These are phyloP conservation scores for Coemansia sp. DNA, from an alignment of 192 early-diverging fungal species.

Conservation along the genomic window DNA sequence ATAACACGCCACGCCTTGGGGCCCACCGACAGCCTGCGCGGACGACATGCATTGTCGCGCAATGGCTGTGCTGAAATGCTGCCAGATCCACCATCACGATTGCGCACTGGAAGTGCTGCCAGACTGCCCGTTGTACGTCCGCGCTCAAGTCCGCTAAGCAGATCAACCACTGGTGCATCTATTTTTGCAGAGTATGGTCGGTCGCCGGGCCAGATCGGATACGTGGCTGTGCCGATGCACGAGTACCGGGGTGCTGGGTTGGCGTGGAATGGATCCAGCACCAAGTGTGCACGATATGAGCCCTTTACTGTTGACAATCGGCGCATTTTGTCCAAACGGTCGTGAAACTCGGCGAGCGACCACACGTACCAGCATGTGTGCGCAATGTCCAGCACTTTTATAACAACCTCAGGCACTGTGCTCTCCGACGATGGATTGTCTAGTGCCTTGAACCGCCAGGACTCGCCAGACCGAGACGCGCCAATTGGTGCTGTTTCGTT, in stretches of 20 bases:
- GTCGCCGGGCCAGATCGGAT: constrained; percentile 45
- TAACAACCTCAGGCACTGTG: constrained; percentile 35
- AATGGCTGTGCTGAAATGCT: constrained; percentile 35
- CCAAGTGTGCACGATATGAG: constrained; percentile 39
- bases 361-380: constrained; percentile 61
- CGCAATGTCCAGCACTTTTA: constrained; percentile 56
- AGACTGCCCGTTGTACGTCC: constrained; percentile 28
- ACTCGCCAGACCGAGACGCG: background rate
- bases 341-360: constrained; percentile 61
- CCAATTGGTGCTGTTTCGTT: background rate
- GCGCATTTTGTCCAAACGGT: constrained; percentile 69
- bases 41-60: background rate
- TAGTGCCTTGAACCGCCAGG: constrained; percentile 12
- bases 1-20: constrained; percentile 37
- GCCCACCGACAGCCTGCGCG: background rate
- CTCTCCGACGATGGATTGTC: constrained; percentile 16
- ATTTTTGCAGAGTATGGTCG: constrained; percentile 41
- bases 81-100: constrained; percentile 3
- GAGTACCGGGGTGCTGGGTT: constrained; percentile 35
- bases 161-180: constrained; percentile 42
- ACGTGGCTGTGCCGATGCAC: constrained; percentile 38
- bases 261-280: constrained; percentile 38
- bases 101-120: constrained; percentile 34
- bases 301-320: constrained; percentile 56
- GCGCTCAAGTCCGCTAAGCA: constrained; percentile 34